phyloP scores from a whole-genome alignment of 805 yeast genomes.

The Cyberlindnera mycetangii region DNA sequence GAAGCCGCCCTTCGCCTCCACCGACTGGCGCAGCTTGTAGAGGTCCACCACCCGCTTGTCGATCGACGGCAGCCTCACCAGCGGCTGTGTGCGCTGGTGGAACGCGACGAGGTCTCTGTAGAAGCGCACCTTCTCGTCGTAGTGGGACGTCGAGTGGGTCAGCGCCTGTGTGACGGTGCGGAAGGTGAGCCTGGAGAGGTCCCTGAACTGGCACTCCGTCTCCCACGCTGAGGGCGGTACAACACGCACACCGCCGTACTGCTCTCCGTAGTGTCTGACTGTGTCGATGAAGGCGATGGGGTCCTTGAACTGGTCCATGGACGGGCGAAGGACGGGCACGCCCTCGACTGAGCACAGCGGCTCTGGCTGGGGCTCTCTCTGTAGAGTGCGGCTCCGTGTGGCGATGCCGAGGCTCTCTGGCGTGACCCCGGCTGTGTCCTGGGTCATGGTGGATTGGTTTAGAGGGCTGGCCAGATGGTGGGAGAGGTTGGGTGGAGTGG shows the following conservation, averaged over 20 bases:
- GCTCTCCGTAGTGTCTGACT: constrained; percentile 41
- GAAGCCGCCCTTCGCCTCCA: constrained; percentile 65
- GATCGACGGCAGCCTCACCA: constrained; percentile 56
- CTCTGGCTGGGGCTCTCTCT: background rate
- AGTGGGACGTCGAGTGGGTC: constrained; percentile 39
- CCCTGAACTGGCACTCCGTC: constrained; percentile 31
- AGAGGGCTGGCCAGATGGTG: too few relatives aligned
- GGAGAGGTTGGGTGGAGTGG: too few relatives aligned
- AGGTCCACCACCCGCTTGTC: constrained; percentile 67
- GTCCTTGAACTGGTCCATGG: constrained; percentile 48
- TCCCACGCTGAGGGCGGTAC: constrained; percentile 47
- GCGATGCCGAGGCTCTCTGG: background rate
- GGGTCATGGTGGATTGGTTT: too few relatives aligned
- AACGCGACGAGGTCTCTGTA: constrained; percentile 43
- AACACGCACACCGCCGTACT: constrained; percentile 65
- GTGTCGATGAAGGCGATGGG: constrained; percentile 54
- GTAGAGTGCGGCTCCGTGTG: background rate
- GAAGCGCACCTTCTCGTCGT: constrained; percentile 44
- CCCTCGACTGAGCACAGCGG: background rate
- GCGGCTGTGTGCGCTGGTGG: constrained; percentile 32
- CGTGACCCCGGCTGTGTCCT: background rate
- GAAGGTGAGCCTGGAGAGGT: constrained; percentile 50
- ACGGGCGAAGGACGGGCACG: constrained; percentile 30
- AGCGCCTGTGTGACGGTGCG: constrained; percentile 47
- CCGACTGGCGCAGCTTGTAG: constrained; percentile 54